Evolutionary conservation across 257 asterid genomes (phyloP), one percentile per base, ranked within the genome.

Genomic region (Phtheirospermum japonicum): DNA sequence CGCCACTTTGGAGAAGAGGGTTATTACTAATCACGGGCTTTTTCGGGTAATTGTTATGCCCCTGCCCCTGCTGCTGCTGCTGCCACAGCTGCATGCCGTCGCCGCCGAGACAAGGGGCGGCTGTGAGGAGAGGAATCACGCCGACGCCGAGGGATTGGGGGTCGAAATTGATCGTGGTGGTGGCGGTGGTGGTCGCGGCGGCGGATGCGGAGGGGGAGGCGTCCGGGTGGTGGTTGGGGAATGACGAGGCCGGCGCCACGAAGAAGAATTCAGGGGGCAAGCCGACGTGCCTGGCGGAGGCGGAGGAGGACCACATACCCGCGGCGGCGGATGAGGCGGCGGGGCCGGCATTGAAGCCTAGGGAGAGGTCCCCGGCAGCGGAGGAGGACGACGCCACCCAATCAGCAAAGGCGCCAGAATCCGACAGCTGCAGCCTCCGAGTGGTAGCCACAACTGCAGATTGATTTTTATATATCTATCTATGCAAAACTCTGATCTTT

Each of bases 311-410:
- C 96, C 94, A 88, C 80, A 83, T 63, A 2, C 67, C 84, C 0
- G 74, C 4, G 6, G 16, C 7, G 18, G 54, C 79, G 0, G 74
- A 73, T 46, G 83, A 28, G 68, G 84, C 17, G 67, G 85, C 40
- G 50, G 53, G 80, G 18, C 76, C 85, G 23, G 87, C 95, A 80
- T 86, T 86, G 79, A 86, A 86, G 10, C 95, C 89, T 13, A 86
- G 31, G 2, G 95, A 86, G 28, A 86, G 83, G 67, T 84, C 95
- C 6, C 95, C 82, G 58, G 84, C 79, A 1, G 86, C 60, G 73
- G 86, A 77, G 0, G 89, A 77, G 23, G 85, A 73, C 0, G 81
- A 68, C 36, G 83, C 81, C 49, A 84, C 87, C 95, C 92, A 86
- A 64, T 83, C 91, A 33, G 83, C 82, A 10, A 86, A 85, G 51